Evolutionary conservation across 768 basidiomycete species (phyloP).

Genomic region (Neoboletus magnificus): DNA sequence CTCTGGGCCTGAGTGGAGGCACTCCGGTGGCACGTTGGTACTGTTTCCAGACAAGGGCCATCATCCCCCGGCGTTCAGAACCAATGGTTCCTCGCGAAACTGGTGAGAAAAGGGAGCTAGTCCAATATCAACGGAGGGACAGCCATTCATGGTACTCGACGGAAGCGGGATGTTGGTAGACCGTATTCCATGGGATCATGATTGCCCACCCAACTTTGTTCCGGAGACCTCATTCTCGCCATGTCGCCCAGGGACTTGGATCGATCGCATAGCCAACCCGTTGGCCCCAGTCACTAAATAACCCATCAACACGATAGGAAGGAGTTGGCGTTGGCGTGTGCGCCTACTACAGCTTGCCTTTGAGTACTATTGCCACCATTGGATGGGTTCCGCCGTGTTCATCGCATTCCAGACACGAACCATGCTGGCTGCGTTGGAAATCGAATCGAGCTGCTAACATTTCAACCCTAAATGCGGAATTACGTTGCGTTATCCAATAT

Average conservation of each 20-base stretch:
- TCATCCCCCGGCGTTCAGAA: background rate
- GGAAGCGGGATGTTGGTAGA: too few relatives aligned
- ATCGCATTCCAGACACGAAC: conserved; percentile 5
- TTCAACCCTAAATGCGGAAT: background rate
- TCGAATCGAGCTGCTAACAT: background rate
- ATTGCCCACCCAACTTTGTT: background rate
- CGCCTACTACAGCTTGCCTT: conserved; percentile 7
- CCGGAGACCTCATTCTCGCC: background rate
- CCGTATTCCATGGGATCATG: background rate
- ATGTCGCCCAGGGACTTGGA: background rate
- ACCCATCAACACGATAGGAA: background rate
- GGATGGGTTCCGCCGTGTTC: background rate
- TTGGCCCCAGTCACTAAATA: background rate
- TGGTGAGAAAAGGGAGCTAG: background rate
- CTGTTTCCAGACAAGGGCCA: background rate
- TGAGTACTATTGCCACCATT: background rate
- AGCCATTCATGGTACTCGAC: background rate
- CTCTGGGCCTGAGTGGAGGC: background rate
- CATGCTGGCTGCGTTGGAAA: background rate
- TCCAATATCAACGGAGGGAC: background rate
- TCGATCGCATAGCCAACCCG: background rate
- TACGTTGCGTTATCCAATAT: background rate
- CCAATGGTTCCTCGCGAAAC: background rate
- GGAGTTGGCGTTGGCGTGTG: conserved; percentile 7
- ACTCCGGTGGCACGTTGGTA: background rate